Conservation (phyloP, 305 asterid species). For the Petunia hybrid region DNA sequence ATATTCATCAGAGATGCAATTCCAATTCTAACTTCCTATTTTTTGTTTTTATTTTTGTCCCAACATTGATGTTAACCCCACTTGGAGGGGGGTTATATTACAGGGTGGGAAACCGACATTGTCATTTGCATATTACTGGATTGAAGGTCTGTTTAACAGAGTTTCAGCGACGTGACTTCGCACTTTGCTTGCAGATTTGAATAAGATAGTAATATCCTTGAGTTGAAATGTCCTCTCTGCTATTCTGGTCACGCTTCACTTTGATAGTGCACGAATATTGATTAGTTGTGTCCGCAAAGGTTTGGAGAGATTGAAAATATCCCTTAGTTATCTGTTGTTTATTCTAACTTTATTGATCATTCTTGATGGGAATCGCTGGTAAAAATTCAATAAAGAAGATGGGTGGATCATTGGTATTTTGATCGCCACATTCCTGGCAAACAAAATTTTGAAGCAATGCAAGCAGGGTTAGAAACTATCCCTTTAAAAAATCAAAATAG, state of each 20-base stretch:
- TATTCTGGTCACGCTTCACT: background rate
- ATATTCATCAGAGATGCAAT: slow-evolving; percentile 78
- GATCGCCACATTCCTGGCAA: too few species aligned
- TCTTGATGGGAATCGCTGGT: too few species aligned
- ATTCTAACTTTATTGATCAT: too few species aligned
- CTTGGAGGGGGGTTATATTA: background rate
- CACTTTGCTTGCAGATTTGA: background rate
- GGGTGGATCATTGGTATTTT: too few species aligned
- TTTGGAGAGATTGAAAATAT: too few species aligned
- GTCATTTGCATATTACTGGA: background rate
- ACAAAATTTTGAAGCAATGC: too few species aligned
- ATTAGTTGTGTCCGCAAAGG: too few species aligned
- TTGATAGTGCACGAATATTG: background rate
- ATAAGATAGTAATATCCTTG: slow-evolving; percentile 7
- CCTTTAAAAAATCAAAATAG: too few species aligned
- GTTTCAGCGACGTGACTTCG: background rate
- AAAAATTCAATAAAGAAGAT: too few species aligned
- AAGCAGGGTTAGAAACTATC: too few species aligned
- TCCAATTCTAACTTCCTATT: slow-evolving; percentile 60
- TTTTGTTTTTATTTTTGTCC: background rate
- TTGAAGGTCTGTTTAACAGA: background rate
- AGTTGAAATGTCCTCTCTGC: background rate
- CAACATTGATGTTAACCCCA: background rate
- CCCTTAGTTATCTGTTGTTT: too few species aligned
- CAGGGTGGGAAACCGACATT: background rate